These are phyloP conservation scores for Fusarium anguioides DNA, from an alignment of 2,329 filamentous ascomycete genomes.

Conservation along the genomic window DNA sequence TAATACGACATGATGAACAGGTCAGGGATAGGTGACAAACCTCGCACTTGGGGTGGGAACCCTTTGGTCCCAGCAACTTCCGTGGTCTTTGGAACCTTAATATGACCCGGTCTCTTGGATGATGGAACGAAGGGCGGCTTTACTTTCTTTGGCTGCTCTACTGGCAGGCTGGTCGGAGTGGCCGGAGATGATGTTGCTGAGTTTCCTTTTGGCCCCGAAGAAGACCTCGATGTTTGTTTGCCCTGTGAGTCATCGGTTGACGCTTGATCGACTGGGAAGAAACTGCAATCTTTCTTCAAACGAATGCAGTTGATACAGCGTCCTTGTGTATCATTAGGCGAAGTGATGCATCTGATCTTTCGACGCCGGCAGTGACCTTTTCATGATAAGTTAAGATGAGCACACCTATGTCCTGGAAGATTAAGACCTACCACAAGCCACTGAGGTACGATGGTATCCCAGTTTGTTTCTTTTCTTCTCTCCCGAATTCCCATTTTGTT, in stretches of 20 bases:
- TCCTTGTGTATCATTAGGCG: constrained; percentile 76
- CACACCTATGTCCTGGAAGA: background rate
- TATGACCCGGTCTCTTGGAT: constrained; percentile 56
- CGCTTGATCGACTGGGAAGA: constrained; percentile 86
- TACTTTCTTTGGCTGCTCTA: constrained; percentile 52
- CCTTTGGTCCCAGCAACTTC: constrained; percentile 53
- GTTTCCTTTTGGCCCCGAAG: constrained; percentile 53
- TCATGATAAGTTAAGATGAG: constrained; percentile 4
- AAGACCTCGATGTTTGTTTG: constrained; percentile 54
- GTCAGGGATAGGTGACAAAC: constrained; percentile 53
- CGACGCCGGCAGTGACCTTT: constrained; percentile 89
- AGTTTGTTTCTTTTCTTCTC: constrained; percentile 84
- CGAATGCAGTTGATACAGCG: constrained; percentile 94
- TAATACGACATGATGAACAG: constrained; percentile 1
- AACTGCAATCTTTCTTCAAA: constrained; percentile 93
- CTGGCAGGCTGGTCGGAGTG: constrained; percentile 55
- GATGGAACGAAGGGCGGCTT: constrained; percentile 57
- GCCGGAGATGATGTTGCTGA: constrained; percentile 63
- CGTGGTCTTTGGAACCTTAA: constrained; percentile 57
- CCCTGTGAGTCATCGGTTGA: constrained; percentile 61
- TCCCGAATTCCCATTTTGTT: constrained; percentile 51
- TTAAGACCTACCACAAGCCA: constrained; percentile 86
- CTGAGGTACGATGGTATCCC: constrained; percentile 93
- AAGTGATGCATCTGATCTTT: constrained; percentile 90
- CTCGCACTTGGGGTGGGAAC: constrained; percentile 55